Conservation (phyloP, 2,329 filamentous ascomycete species). For the Ceratocystiopsis minuta region DNA sequence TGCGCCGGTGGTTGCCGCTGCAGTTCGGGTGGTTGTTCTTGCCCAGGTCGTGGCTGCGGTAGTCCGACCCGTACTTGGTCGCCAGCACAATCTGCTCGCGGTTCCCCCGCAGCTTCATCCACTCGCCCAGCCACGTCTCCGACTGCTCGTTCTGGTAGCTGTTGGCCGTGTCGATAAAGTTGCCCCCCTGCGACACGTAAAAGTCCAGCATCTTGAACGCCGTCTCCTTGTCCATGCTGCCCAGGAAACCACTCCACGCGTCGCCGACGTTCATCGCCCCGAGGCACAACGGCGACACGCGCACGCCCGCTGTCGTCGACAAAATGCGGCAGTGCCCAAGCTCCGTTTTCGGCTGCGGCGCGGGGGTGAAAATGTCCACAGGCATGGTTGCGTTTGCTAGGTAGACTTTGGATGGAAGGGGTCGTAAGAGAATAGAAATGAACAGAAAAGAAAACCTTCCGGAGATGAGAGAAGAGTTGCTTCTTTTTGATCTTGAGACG, state of each 20-base stretch:
- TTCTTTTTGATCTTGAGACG: too few species aligned
- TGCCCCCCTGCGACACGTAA: constrained; percentile 30
- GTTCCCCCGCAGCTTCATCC: constrained; percentile 29
- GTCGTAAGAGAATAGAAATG: too few species aligned
- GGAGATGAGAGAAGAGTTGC: too few species aligned
- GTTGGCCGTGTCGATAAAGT: constrained; percentile 50
- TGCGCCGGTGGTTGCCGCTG: constrained; percentile 24
- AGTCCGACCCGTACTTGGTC: constrained; percentile 36
- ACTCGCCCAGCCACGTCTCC: constrained; percentile 39
- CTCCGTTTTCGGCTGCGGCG: constrained; percentile 19
- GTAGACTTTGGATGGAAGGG: neutral
- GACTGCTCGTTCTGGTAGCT: constrained; percentile 40
- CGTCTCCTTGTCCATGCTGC: constrained; percentile 11
- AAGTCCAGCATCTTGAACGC: constrained; percentile 13
- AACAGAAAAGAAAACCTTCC: too few species aligned
- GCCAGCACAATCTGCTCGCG: constrained; percentile 36
- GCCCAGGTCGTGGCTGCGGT: constrained; percentile 19
- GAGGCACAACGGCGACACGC: constrained; percentile 33
- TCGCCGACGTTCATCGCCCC: constrained; percentile 29
- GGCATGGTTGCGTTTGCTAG: neutral
- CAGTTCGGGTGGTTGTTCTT: constrained; percentile 22
- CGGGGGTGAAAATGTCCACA: neutral
- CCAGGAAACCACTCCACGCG: constrained; percentile 10
- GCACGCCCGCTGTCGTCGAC: constrained; percentile 28
- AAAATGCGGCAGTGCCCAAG: constrained; percentile 35